Percentiles rank a stretch among this genome's conserved stretches.
phyloP scores from a whole-genome alignment of 805 yeast species.

The Wickerhamomyces mucosus region DNA sequence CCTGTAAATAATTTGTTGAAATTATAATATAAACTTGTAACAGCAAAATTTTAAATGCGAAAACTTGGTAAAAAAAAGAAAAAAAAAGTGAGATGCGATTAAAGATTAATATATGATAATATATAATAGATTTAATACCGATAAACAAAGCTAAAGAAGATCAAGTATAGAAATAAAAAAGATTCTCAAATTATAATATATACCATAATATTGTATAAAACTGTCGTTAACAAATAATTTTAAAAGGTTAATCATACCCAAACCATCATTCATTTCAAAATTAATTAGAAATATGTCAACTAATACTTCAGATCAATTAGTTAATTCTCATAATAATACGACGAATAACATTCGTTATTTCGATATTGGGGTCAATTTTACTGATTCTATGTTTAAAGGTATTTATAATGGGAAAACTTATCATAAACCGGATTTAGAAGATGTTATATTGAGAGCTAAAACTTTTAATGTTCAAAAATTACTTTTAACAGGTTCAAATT shows the following conservation, averaged over 20 bases:
- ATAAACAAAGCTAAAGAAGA: too few relatives aligned
- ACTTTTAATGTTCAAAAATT: conserved; percentile 55
- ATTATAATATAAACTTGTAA: too few relatives aligned
- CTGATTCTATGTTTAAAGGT: conserved; percentile 86
- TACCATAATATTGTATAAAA: not conserved
- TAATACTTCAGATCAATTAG: not conserved
- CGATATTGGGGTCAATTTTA: conserved; percentile 65
- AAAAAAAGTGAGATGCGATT: too few relatives aligned
- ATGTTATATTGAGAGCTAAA: conserved; percentile 59
- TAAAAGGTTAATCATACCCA: not conserved
- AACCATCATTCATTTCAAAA: not conserved
- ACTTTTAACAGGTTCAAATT: conserved; percentile 77
- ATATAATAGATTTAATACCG: too few relatives aligned
- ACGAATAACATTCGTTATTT: conserved; percentile 10
- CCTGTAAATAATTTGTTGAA: too few relatives aligned
- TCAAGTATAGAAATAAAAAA: too few relatives aligned
- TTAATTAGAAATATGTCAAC: conserved; percentile 1
- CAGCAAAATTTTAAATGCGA: not conserved
- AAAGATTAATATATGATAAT: too few relatives aligned
- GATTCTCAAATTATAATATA: too few relatives aligned
- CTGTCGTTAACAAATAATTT: not conserved
- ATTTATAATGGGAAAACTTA: conserved; percentile 57
- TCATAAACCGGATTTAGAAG: conserved; percentile 58
- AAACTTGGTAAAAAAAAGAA: too few relatives aligned
- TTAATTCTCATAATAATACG: too few relatives aligned